Percentiles rank a stretch among this genome's conserved stretches.
Evolutionary conservation across 495 filamentous ascomycete species (phyloP).

Genomic region (Tuber borchii): DNA sequence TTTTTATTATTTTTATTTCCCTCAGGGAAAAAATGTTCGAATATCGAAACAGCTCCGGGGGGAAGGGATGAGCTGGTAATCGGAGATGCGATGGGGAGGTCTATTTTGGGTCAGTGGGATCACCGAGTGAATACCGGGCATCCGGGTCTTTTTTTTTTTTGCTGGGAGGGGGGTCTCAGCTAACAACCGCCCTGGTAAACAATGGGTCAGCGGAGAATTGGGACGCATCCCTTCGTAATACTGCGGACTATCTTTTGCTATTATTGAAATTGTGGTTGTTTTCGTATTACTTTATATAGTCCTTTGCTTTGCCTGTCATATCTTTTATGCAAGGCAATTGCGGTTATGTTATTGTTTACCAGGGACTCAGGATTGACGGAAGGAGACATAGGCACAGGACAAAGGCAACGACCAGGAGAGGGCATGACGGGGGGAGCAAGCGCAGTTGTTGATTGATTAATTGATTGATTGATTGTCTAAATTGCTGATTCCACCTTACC

Average conservation of each 20-base stretch:
- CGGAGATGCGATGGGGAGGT: background rate
- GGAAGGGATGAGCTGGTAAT: background rate
- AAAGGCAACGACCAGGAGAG: background rate
- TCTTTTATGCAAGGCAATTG: background rate
- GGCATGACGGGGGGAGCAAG: background rate
- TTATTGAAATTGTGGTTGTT: background rate
- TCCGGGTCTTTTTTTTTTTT: background rate
- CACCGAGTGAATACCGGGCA: conserved; percentile 1
- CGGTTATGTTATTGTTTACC: background rate
- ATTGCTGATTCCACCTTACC: background rate
- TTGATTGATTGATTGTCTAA: background rate
- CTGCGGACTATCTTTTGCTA: background rate
- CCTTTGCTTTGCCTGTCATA: background rate
- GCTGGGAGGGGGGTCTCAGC: background rate
- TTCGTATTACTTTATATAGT: background rate
- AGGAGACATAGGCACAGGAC: background rate
- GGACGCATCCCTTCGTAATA: background rate
- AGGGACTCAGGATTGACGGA: background rate
- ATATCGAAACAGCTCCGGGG: background rate
- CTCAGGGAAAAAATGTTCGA: background rate
- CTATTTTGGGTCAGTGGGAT: conserved; percentile 3
- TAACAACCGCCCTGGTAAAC: background rate
- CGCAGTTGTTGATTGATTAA: background rate
- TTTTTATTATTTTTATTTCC: background rate
- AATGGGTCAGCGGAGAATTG: background rate